Evolutionary conservation across 1,139 yeast genomes (phyloP), one percentile per base, ranked within the genome.

Genomic region (Saccharomyces hybrid): DNA sequence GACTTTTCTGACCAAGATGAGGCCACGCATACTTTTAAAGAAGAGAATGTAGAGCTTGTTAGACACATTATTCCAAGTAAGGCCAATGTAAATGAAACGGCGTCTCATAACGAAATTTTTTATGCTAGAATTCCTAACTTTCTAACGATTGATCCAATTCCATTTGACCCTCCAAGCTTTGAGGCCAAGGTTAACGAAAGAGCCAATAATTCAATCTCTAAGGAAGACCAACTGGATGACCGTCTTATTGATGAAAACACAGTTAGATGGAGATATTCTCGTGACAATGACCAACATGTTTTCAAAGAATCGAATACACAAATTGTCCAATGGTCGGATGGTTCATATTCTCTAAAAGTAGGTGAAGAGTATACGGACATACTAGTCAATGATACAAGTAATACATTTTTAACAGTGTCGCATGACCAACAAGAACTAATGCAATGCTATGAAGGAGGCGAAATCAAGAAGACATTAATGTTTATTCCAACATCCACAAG

Each of bases 261-360:
- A 0, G 77, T 93, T 42, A 80, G 98, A 65, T 93, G 99, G 99
- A 82, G 95, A 71, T 90, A 91, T 69, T 85, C 89, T 29, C 74
- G 80, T 52, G 82, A 80, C 50, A 81, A 80, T 48, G 74, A 79
- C 53, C 78, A 83, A 55, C 84, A 80, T 55, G 82, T 87, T 61
- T 79, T 79, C 64, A 88, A 88, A 64, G 96, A 90, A 69, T 86
- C 96, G 5, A 93, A 93, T 67, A 85, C 97, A 2, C 90, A 93
- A 66, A 84, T 91, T 56, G 80, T 93, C 31, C 86, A 88, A 69
- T 93, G 99, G 99, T 86, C 87, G 55, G 98, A 93, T 71, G 99
- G 99, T 0, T 78, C 88, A 4, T 71, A 85, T 60, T 89, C 97
- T 2, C 75, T 93, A 58, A 91, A 89, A 64, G 75, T 95, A 49